A percentile compares a stretch with the other conserved stretches of the same genome.
These are phyloP conservation scores for Penicillium coprophilum DNA, from an alignment of 495 filamentous ascomycete genomes.

Conservation along the genomic window DNA sequence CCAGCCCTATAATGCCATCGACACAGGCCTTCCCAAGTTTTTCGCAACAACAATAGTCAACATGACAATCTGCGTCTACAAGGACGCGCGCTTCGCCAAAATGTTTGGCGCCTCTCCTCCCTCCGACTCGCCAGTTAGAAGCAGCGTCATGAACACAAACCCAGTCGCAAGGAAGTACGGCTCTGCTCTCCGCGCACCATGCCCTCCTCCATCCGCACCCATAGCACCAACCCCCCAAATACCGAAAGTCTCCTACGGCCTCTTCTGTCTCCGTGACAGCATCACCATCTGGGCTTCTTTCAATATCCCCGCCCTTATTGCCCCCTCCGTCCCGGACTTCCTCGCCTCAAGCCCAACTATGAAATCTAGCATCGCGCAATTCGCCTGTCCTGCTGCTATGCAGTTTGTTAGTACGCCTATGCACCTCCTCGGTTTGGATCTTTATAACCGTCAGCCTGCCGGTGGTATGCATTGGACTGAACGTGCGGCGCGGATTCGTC, in stretches of 20 bases:
- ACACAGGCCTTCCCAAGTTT: conserved; percentile 79
- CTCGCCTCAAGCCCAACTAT: conserved; percentile 53
- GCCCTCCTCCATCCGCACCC: conserved; percentile 7
- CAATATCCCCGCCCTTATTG: conserved; percentile 80
- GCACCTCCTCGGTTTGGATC: conserved; percentile 83
- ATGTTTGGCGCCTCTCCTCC: conserved; percentile 63
- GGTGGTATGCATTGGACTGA: conserved; percentile 53
- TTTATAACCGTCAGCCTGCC: conserved; percentile 71
- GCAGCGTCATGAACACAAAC: conserved; percentile 1
- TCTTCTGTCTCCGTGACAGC: conserved; percentile 85
- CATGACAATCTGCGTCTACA: conserved; percentile 87
- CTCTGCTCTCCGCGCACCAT: conserved; percentile 46
- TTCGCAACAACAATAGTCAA: conserved; percentile 78
- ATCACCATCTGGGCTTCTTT: conserved; percentile 93
- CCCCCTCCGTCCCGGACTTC: conserved; percentile 46
- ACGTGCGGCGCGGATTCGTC: conserved; percentile 61
- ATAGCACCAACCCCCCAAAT: conserved; percentile 33
- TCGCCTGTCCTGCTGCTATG: conserved; percentile 74
- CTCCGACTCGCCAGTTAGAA: conserved; percentile 8
- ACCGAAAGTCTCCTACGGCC: conserved; percentile 59
- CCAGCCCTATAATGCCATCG: conserved; percentile 58
- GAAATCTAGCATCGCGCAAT: conserved; percentile 69
- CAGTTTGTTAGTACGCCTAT: conserved; percentile 83
- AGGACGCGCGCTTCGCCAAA: conserved; percentile 82
- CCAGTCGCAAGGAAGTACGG: conserved; percentile 11